These are phyloP conservation scores for Phytophthora multivora DNA, from an alignment of 352 stramenopile species.

Conservation along the genomic window DNA sequence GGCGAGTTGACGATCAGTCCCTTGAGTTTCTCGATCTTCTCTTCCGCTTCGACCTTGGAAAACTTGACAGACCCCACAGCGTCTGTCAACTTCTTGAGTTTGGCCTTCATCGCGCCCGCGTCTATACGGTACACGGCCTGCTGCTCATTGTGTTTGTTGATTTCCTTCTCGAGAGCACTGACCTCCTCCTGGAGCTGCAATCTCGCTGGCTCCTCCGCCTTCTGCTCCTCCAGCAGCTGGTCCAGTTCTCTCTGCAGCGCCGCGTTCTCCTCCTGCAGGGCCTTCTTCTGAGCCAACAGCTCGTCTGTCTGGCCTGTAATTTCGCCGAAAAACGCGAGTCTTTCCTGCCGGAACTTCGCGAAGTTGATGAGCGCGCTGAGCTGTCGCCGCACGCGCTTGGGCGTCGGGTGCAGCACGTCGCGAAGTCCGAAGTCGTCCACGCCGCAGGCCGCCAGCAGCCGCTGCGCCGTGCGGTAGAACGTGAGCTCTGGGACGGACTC, in stretches of 20 bases:
- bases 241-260: slow-evolving; percentile 66
- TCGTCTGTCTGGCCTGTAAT: slow-evolving; percentile 80
- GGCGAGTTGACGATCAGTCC: slow-evolving; percentile 92
- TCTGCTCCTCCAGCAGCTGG: slow-evolving; percentile 60
- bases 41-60: slow-evolving; percentile 83
- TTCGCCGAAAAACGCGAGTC: slow-evolving; percentile 83
- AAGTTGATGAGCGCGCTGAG: slow-evolving; percentile 98
- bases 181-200: slow-evolving; percentile 80
- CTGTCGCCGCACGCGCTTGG: slow-evolving; percentile 91
- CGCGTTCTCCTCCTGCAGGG: slow-evolving; percentile 67
- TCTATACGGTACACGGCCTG: slow-evolving; percentile 90
- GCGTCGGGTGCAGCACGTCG: slow-evolving; percentile 89
- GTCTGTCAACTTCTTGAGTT: slow-evolving; percentile 87
- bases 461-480: slow-evolving; percentile 91
- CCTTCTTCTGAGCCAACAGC: slow-evolving; percentile 45
- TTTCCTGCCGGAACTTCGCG: slow-evolving; percentile 95
- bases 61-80: slow-evolving; percentile 64
- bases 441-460: slow-evolving; percentile 91
- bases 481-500: slow-evolving; percentile 93
- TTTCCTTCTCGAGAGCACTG: slow-evolving; percentile 84
- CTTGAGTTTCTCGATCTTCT: slow-evolving; percentile 78
- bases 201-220: slow-evolving; percentile 60
- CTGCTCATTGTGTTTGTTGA: slow-evolving; percentile 90
- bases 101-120: slow-evolving; percentile 75
- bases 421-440: slow-evolving; percentile 94